Evolutionary conservation across 1,284 basidiomycete species (phyloP).

Genomic region (Ganoderma meredithae): DNA sequence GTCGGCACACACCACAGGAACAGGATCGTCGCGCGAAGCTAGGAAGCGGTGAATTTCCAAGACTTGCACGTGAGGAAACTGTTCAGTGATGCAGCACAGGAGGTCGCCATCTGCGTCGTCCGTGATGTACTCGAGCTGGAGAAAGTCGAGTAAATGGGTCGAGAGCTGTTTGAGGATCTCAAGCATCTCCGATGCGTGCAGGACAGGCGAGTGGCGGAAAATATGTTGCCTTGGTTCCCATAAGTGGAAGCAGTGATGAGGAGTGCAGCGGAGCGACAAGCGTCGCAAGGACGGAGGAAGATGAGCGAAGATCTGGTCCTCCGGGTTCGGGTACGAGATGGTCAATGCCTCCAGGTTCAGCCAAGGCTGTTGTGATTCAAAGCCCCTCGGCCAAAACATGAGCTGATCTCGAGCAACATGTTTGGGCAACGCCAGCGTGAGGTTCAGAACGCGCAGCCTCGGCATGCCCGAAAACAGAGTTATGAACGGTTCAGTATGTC

Average conservation of each 20-base stretch:
- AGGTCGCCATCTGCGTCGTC: neutral
- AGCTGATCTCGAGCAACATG: neutral
- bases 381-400: neutral
- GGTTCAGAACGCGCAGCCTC: neutral
- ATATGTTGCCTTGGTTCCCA: neutral
- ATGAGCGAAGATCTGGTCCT: neutral
- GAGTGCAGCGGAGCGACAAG: slow-evolving; percentile 1
- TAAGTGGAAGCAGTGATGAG: neutral
- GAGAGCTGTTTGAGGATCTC: neutral
- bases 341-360: neutral
- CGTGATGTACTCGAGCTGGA: neutral
- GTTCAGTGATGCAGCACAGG: neutral
- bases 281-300: neutral
- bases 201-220: neutral
- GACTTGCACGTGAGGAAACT: neutral
- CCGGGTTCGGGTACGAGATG: neutral
- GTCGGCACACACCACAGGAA: neutral
- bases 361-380: neutral
- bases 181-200: neutral
- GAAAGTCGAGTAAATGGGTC: neutral
- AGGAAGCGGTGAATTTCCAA: neutral
- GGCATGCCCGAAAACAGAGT: neutral
- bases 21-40: neutral
- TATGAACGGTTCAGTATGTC: neutral
- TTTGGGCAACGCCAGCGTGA: neutral